phyloP scores from a whole-genome alignment of 495 filamentous ascomycete genomes.

The Aspergillus indologenus region DNA sequence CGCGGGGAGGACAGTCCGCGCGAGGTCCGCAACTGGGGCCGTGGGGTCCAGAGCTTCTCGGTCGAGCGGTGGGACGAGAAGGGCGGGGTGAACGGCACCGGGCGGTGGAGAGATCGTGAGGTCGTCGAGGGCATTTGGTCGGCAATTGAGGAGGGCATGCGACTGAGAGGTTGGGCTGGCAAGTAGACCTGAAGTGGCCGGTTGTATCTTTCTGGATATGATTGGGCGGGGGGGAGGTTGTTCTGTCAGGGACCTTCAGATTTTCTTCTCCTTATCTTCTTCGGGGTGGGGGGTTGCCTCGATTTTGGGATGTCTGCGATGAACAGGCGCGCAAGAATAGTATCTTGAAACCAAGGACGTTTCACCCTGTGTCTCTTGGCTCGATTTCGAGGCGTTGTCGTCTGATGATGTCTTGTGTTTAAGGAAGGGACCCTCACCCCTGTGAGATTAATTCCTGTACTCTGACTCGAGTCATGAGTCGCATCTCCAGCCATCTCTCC shows the following conservation, averaged over 20 bases:
- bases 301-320: background rate
- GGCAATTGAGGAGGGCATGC: constrained; percentile 84
- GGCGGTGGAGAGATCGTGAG: constrained; percentile 87
- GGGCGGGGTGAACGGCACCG: constrained; percentile 48
- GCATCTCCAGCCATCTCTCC: too few relatives aligned
- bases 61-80: constrained; percentile 78
- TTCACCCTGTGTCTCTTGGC: background rate
- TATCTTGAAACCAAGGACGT: background rate
- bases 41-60: constrained; percentile 67
- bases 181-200: constrained; percentile 25
- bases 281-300: background rate
- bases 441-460: too few relatives aligned
- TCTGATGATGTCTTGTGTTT: background rate
- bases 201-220: too few relatives aligned
- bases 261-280: background rate
- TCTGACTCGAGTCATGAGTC: too few relatives aligned
- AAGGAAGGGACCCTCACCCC: background rate
- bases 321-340: background rate
- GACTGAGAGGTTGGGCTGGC: constrained; percentile 72
- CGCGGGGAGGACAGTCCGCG: constrained; percentile 76
- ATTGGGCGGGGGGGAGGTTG: too few relatives aligned
- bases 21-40: constrained; percentile 76
- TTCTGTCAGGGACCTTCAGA: too few relatives aligned
- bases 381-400: background rate
- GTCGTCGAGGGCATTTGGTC: constrained; percentile 93